These are phyloP conservation scores for Cryphonectria radicalis DNA, from an alignment of 2,329 filamentous ascomycete genomes.

Conservation along the genomic window DNA sequence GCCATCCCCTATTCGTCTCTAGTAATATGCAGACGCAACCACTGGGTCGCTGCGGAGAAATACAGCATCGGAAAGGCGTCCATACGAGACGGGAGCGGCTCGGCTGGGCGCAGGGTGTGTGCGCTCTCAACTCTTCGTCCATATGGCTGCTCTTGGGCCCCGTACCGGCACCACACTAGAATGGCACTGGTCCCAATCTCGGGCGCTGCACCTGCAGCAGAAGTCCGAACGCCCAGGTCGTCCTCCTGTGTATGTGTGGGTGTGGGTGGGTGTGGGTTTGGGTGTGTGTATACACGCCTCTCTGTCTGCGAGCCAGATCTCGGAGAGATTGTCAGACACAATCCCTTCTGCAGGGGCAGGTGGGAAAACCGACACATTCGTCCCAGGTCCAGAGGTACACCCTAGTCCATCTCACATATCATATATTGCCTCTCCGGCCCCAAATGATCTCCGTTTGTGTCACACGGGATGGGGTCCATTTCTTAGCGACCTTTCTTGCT, in stretches of 20 bases:
- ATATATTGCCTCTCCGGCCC: constrained; percentile 22
- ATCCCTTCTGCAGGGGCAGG: constrained; percentile 23
- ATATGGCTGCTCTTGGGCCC: constrained; percentile 18
- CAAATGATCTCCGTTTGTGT: constrained; percentile 18
- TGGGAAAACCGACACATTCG: constrained; percentile 17
- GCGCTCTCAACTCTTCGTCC: constrained; percentile 13
- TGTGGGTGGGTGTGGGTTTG: too few relatives aligned
- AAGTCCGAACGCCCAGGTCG: background rate
- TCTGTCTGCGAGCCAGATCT: constrained; percentile 20
- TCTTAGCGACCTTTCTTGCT: constrained; percentile 10
- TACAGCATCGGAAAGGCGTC: background rate
- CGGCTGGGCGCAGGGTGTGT: constrained; percentile 14
- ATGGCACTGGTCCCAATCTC: constrained; percentile 12
- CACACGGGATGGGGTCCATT: constrained; percentile 17
- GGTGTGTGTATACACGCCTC: background rate
- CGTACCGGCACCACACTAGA: constrained; percentile 18
- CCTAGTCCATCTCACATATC: constrained; percentile 8
- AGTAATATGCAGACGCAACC: background rate
- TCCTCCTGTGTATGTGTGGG: background rate
- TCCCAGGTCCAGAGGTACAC: constrained; percentile 7
- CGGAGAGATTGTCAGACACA: constrained; percentile 22
- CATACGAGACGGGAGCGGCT: background rate
- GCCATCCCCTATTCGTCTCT: background rate
- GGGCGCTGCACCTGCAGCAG: constrained; percentile 5
- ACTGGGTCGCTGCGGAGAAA: background rate